Percentiles rank a stretch among this genome's conserved stretches.
Evolutionary conservation across 177 flowering plant species (phyloP).

Genomic region (Vitis hybrid): DNA sequence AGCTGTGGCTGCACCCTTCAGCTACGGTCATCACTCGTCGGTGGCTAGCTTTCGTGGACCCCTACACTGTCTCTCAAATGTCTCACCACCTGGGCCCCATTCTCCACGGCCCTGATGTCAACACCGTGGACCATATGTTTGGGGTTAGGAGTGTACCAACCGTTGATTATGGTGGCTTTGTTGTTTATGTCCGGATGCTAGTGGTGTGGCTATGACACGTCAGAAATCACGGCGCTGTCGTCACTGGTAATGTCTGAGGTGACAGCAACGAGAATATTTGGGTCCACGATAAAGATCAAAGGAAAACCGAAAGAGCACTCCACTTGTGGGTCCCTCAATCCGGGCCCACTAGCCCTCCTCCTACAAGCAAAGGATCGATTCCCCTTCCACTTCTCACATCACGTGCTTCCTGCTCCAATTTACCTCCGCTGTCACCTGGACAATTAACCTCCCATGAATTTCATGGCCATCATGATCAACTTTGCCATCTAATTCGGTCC

Average conservation of each 20-base stretch:
- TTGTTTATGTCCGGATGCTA: too few relatives aligned
- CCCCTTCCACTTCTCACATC: conserved; percentile 11
- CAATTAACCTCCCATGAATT: too few relatives aligned
- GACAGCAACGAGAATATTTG: conserved; percentile 30
- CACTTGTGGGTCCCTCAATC: conserved; percentile 23
- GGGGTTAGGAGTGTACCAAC: neutral
- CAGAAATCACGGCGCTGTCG: conserved; percentile 31
- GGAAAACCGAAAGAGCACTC: conserved; percentile 40
- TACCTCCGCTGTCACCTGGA: too few relatives aligned
- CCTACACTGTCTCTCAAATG: conserved; percentile 15
- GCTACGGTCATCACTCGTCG: conserved; percentile 22
- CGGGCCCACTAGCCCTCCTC: conserved; percentile 25
- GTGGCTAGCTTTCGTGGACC: conserved; percentile 22
- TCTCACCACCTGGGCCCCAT: conserved; percentile 8
- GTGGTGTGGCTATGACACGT: neutral
- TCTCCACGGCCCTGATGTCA: conserved; percentile 4
- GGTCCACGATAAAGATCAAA: conserved; percentile 33
- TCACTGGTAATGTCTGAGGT: conserved; percentile 20
- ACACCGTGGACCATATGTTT: neutral
- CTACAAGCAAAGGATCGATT: conserved; percentile 39
- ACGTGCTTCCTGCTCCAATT: conserved; percentile 10
- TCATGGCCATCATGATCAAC: too few relatives aligned
- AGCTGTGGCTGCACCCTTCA: neutral
- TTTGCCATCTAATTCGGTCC: too few relatives aligned
- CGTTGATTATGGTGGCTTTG: conserved; percentile 5